phyloP scores from a whole-genome alignment of 1,284 basidiomycete species.

The Apiotrichum akiyoshidainum region DNA sequence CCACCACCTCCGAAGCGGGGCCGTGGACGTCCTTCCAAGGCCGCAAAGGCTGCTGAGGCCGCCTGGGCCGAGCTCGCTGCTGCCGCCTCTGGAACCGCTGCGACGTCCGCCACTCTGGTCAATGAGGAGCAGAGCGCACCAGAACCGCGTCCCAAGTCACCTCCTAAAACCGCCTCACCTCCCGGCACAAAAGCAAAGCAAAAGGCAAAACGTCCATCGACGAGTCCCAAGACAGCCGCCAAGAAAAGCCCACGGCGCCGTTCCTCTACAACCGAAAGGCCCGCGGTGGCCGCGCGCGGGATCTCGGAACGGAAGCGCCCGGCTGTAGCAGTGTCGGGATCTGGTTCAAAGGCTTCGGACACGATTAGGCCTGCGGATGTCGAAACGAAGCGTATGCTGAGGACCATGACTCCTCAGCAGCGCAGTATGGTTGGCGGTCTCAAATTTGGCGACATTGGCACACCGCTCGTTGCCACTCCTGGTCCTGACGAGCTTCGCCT shows the following conservation, averaged over 20 bases:
- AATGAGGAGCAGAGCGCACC: no score
- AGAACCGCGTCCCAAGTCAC: no score
- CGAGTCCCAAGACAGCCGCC: not conserved
- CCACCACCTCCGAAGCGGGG: no score
- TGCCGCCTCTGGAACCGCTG: no score
- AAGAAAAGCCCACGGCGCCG: not conserved
- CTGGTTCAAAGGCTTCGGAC: no score
- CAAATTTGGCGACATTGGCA: not conserved
- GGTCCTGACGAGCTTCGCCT: slow-evolving; percentile 12
- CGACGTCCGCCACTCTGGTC: no score
- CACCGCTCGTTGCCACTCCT: slow-evolving; percentile 3
- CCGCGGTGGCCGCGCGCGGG: not conserved
- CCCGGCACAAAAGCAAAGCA: not conserved
- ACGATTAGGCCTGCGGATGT: not conserved
- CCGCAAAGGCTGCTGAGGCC: no score
- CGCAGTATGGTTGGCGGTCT: not conserved
- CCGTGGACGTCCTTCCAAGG: no score
- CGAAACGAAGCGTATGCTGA: not conserved
- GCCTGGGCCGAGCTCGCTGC: no score
- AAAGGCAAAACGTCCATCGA: not conserved
- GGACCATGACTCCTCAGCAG: not conserved
- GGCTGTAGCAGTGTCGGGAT: no score
- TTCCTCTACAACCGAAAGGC: not conserved
- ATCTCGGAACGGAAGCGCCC: no score
- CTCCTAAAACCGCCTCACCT: not conserved